A percentile compares a stretch with the other conserved stretches of the same genome.
phyloP scores from a whole-genome alignment of 1,139 yeast species.

The Chernovozyma aurita region DNA sequence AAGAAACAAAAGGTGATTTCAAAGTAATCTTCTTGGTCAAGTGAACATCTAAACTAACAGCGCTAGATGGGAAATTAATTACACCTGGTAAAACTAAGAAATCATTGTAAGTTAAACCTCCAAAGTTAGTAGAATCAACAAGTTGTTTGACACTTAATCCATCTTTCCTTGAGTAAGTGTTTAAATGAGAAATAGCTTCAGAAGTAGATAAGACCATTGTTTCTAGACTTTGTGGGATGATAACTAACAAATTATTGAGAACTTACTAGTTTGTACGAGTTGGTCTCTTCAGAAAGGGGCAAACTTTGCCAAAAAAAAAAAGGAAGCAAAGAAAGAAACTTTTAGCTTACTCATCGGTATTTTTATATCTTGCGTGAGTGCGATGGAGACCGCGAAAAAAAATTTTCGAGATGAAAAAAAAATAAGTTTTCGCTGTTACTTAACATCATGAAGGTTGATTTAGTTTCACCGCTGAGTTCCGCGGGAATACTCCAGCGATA shows the following conservation, averaged over 20 bases:
- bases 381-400: slow-evolving; percentile 1
- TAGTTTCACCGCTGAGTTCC: too few species aligned
- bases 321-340: slow-evolving; percentile 5
- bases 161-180: slow-evolving; percentile 66
- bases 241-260: neutral
- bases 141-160: slow-evolving; percentile 81
- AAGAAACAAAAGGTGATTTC: slow-evolving; percentile 92
- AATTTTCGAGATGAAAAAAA: too few species aligned
- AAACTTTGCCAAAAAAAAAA: slow-evolving; percentile 44
- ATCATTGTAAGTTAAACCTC: slow-evolving; percentile 97
- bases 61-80: slow-evolving; percentile 80
- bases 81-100: slow-evolving; percentile 93
- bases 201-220: slow-evolving; percentile 24
- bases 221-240: neutral
- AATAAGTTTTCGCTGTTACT: too few species aligned
- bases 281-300: slow-evolving; percentile 22
- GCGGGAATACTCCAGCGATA: too few species aligned
- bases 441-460: too few species aligned
- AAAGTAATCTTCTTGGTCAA: slow-evolving; percentile 87
- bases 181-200: slow-evolving; percentile 65
- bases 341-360: slow-evolving; percentile 3
- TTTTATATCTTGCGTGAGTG: slow-evolving; percentile 7
- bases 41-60: slow-evolving; percentile 74
- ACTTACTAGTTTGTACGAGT: too few species aligned
- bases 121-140: slow-evolving; percentile 86